Conservation (phyloP, 2,329 filamentous ascomycete species). For the Phyllachora maydis region DNA sequence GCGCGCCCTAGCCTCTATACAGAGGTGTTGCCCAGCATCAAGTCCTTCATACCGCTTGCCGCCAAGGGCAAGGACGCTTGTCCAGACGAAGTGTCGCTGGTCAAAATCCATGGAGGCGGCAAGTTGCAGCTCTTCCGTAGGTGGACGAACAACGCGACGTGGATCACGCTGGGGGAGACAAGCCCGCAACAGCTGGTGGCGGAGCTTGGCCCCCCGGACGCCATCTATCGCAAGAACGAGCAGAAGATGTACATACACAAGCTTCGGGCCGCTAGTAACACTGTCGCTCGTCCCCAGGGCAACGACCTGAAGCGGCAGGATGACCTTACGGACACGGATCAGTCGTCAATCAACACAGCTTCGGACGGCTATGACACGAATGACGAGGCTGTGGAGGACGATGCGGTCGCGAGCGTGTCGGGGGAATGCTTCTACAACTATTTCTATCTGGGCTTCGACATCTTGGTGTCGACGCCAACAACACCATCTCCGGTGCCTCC, state of each 20-base stretch:
- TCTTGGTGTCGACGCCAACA: constrained; percentile 65
- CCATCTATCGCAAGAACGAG: constrained; percentile 83
- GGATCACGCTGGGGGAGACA: constrained; percentile 64
- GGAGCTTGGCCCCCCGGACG: constrained; percentile 81
- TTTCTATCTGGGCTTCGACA: constrained; percentile 86
- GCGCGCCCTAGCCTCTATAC: constrained; percentile 60
- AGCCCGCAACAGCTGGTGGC: constrained; percentile 81
- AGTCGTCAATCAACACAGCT: constrained; percentile 50
- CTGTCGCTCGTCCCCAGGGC: constrained; percentile 22
- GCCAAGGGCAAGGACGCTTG: constrained; percentile 56
- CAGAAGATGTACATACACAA: constrained; percentile 75
- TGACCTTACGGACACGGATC: constrained; percentile 50
- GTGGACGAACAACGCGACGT: constrained; percentile 42
- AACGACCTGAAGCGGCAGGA: constrained; percentile 25
- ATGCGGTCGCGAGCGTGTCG: constrained; percentile 28
- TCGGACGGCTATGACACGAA: constrained; percentile 49
- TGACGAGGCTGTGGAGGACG: constrained; percentile 35
- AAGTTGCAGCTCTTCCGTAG: constrained; percentile 59
- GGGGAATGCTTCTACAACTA: constrained; percentile 92
- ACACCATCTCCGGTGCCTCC: constrained; percentile 43
- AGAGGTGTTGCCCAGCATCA: constrained; percentile 50
- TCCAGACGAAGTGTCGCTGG: constrained; percentile 74
- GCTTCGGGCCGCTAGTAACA: constrained; percentile 30
- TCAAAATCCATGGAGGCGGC: constrained; percentile 60
- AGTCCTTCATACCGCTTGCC: constrained; percentile 46